Evolutionary conservation across 495 filamentous ascomycete genomes (phyloP), one percentile per base, ranked within the genome.

Genomic region (Daldinia grandis): DNA sequence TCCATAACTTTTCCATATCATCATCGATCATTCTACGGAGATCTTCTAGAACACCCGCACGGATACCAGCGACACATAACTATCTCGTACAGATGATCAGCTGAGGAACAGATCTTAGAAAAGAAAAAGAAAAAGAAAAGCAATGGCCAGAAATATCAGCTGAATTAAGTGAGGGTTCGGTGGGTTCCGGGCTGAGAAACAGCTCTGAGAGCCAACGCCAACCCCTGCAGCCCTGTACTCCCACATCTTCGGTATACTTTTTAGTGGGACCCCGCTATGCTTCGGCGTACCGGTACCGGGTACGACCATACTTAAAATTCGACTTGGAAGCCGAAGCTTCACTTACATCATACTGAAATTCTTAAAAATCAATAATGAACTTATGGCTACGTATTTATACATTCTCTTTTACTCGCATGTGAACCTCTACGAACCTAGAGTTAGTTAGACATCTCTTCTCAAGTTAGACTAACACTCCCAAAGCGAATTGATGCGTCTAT

Each of bases 331-430:
- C 58, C 44, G 49, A 51, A 69, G 73, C 73, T 73, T 75, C 73
- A 73, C 69, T 73, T 75, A 75, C 73, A 73, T 75, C 73, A 75
- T 75, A 72, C 40, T 42, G 40, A 60, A 38, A 37, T 56, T 1
- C 8, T 8, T 35, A 33, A 56, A 19, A 6, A 35, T 2, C 49
- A 21, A 27, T 59, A 58, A 21, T 21, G 49, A 51, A 10, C 33
- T 58, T 55, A 70, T 19, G 42, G 19, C 30, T 64, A 71, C 66
- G 68, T 59, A 64, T 66, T 64, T 33, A 7, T 49, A 64, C 44
- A 42, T 47, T 10, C 47, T 27, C 28, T 60, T 28, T 8, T 59
- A n/a, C 30, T 58, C 44, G 31, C 19, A 12, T 47, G 6, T 37
- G n/a, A 53, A 28, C 35, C 19, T 55, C 7, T 55, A 15, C 19